These are phyloP conservation scores for Nymphaea thermarum DNA, from an alignment of 164 flowering plant species.

Conservation along the genomic window DNA sequence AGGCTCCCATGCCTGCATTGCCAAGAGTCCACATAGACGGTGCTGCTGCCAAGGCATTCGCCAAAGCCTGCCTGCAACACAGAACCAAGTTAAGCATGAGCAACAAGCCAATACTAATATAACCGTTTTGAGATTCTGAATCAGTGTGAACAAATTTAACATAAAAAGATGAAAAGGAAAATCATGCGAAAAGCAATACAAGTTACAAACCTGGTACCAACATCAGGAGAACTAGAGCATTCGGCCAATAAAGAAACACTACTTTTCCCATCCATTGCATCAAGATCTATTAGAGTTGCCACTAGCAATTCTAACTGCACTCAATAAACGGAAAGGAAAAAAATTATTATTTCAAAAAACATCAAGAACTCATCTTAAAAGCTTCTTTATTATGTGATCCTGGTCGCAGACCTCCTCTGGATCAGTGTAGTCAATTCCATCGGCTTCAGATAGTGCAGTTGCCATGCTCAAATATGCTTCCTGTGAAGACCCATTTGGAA, in stretches of 20 bases:
- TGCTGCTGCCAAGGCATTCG: constrained; percentile 88
- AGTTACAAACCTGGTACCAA: constrained; percentile 51
- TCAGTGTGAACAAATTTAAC: no score
- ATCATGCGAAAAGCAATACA: background rate
- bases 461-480: constrained; percentile 87
- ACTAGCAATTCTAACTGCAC: constrained; percentile 82
- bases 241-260: constrained; percentile 82
- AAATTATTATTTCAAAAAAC: background rate
- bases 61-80: constrained; percentile 63
- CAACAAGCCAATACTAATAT: background rate
- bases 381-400: background rate
- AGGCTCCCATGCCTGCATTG: constrained; percentile 98
- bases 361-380: background rate
- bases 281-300: constrained; percentile 88
- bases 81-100: background rate
- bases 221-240: constrained; percentile 92
- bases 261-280: constrained; percentile 98
- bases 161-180: background rate
- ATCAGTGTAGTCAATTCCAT: constrained; percentile 87
- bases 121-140: no score
- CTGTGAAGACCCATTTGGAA: constrained; percentile 20
- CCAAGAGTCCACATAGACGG: constrained; percentile 99
- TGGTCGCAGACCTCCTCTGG: constrained; percentile 73
- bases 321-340: constrained; percentile 11
- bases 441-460: constrained; percentile 86